Evolutionary conservation across 768 basidiomycete genomes (phyloP).

Genomic region (Coprinopsis marcescibilis): DNA sequence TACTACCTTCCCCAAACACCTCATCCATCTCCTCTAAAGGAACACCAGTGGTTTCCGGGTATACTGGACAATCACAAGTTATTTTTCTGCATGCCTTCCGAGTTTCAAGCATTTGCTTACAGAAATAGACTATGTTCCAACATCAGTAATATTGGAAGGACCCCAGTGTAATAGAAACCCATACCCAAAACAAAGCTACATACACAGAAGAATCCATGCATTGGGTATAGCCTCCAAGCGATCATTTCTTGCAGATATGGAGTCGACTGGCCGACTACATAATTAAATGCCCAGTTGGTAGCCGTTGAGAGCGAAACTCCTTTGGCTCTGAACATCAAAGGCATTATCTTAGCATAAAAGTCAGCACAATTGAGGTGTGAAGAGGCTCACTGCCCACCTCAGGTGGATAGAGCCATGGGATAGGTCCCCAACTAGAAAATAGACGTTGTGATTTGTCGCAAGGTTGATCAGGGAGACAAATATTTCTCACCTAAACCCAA

Average conservation of each 20-base stretch:
- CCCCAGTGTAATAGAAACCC: slow-evolving; percentile 5
- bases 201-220: slow-evolving; percentile 91
- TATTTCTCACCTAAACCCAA: slow-evolving; percentile 87
- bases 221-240: slow-evolving; percentile 87
- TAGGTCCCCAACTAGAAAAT: slow-evolving; percentile 88
- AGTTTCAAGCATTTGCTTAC: slow-evolving; percentile 34
- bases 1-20: slow-evolving; percentile 81
- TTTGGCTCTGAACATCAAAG: slow-evolving; percentile 82
- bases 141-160: slow-evolving; percentile 3
- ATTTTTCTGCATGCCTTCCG: slow-evolving; percentile 6
- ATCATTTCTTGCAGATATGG: slow-evolving; percentile 85
- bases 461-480: too few species aligned
- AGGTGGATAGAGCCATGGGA: slow-evolving; percentile 87
- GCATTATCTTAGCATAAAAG: slow-evolving; percentile 63
- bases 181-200: slow-evolving; percentile 78
- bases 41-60: slow-evolving; percentile 83
- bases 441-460: too few species aligned
- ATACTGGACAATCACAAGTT: slow-evolving; percentile 40
- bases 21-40: slow-evolving; percentile 89
- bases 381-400: slow-evolving; percentile 42
- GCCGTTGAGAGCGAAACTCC: slow-evolving; percentile 95
- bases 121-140: slow-evolving; percentile 56
- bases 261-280: slow-evolving; percentile 82
- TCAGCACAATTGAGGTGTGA: not conserved
- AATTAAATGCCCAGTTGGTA: slow-evolving; percentile 87